Evolutionary conservation across 352 stramenopile genomes (phyloP).

Genomic region (Phytopythium litorale): DNA sequence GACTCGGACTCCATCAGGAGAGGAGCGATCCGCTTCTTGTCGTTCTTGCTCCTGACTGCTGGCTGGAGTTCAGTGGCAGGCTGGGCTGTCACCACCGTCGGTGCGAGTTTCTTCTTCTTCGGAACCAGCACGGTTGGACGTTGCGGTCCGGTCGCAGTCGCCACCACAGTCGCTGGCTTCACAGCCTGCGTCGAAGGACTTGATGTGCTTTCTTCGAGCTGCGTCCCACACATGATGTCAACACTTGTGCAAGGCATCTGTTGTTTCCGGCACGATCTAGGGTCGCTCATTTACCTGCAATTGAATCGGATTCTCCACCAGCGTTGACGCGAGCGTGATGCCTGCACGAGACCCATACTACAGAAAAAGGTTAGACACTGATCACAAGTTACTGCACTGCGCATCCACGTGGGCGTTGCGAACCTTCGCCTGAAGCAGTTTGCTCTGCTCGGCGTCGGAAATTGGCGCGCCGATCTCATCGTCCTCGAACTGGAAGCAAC

Average conservation of each 20-base stretch:
- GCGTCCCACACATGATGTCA: neutral
- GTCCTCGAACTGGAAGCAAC: slow-evolving; percentile 70
- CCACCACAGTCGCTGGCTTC: slow-evolving; percentile 8
- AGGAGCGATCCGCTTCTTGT: slow-evolving; percentile 68
- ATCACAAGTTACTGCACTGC: neutral
- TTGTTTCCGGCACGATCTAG: neutral
- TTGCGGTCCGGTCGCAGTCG: slow-evolving; percentile 7
- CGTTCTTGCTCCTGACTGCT: slow-evolving; percentile 32
- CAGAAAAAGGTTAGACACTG: neutral
- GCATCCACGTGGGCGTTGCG: neutral
- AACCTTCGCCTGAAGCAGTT: slow-evolving; percentile 77
- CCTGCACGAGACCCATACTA: slow-evolving; percentile 81
- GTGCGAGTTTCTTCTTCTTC: slow-evolving; percentile 40
- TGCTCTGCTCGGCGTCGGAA: slow-evolving; percentile 70
- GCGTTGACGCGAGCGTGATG: slow-evolving; percentile 72
- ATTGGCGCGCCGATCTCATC: slow-evolving; percentile 70
- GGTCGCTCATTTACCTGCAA: slow-evolving; percentile 37
- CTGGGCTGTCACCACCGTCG: neutral
- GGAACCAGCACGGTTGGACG: slow-evolving; percentile 52
- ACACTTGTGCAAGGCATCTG: neutral
- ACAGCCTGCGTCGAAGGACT: slow-evolving; percentile 15
- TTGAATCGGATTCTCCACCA: slow-evolving; percentile 80
- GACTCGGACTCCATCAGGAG: slow-evolving; percentile 27
- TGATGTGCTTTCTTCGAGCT: slow-evolving; percentile 66
- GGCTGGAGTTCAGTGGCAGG: slow-evolving; percentile 11